Conservation (phyloP, 2,329 filamentous ascomycete species). For the Fonsecaea nubica region DNA sequence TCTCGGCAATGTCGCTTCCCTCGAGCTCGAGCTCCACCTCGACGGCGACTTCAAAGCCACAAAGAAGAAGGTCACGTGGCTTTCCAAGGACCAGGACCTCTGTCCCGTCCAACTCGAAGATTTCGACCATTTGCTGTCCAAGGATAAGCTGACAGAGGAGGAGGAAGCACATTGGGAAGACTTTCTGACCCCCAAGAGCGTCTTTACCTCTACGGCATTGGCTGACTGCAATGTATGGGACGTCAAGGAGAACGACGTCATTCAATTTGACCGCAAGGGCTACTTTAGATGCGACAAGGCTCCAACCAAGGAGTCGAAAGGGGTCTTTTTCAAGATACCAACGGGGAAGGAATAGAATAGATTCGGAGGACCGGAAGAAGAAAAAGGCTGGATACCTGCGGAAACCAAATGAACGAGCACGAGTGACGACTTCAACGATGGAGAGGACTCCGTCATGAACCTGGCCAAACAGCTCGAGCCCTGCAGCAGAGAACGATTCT, state of each 20-base stretch:
- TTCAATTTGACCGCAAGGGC: conserved; percentile 86
- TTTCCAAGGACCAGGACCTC: conserved; percentile 74
- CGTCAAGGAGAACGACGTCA: conserved; percentile 81
- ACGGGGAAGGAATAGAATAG: conserved; percentile 38
- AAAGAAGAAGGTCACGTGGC: conserved; percentile 89
- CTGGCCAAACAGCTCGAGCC: neutral
- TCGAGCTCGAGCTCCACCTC: conserved; percentile 80
- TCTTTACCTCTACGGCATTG: conserved; percentile 71
- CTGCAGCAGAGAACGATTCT: neutral
- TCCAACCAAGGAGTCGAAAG: conserved; percentile 32
- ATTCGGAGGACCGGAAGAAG: neutral
- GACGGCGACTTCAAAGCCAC: conserved; percentile 87
- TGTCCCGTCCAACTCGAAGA: conserved; percentile 86
- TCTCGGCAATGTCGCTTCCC: conserved; percentile 63
- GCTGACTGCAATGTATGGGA: conserved; percentile 77
- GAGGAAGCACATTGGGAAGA: conserved; percentile 76
- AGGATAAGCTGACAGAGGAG: conserved; percentile 83
- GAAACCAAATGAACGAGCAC: neutral
- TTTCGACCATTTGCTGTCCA: conserved; percentile 93
- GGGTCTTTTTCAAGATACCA: conserved; percentile 42
- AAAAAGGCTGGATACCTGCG: neutral
- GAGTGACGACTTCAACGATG: neutral
- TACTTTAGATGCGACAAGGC: conserved; percentile 78
- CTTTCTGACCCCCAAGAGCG: conserved; percentile 74
- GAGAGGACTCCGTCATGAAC: neutral